Conservation (phyloP, 768 basidiomycete species). For the Sutorius australiensis region DNA sequence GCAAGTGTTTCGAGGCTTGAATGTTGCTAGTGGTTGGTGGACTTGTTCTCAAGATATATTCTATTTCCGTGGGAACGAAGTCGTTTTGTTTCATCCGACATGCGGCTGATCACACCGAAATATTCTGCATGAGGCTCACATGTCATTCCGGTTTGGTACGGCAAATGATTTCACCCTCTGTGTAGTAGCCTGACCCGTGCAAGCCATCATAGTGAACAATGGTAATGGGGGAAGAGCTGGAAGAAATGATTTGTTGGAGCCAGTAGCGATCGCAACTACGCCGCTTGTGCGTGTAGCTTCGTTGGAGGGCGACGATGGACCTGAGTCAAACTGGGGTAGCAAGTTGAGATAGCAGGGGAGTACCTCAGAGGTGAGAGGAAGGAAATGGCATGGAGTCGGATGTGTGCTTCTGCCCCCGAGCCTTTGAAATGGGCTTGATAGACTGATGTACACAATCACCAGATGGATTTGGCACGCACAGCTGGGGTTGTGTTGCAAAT, state of each 20-base stretch:
- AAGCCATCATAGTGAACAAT: not conserved
- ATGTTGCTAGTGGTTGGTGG: not conserved
- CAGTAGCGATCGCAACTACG: not conserved
- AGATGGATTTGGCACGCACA: not conserved
- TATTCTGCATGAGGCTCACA: no score
- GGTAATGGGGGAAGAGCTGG: not conserved
- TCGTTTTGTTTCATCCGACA: not conserved
- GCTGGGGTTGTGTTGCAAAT: not conserved
- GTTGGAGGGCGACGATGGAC: not conserved
- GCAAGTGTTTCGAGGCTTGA: not conserved
- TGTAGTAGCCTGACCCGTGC: no score
- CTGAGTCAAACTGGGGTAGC: not conserved
- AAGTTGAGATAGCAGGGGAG: no score
- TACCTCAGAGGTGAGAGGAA: not conserved
- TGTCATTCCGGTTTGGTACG: not conserved
- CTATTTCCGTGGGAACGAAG: not conserved
- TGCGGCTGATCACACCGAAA: no score
- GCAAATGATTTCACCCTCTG: no score
- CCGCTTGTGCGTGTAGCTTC: not conserved
- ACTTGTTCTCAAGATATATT: not conserved
- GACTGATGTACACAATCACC: not conserved
- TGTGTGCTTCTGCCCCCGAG: not conserved
- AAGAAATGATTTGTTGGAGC: not conserved
- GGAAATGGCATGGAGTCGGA: not conserved
- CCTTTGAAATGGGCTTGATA: not conserved